Evolutionary conservation across 176 grass and related monocot species (phyloP).

Genomic region (Typha latifolia): DNA sequence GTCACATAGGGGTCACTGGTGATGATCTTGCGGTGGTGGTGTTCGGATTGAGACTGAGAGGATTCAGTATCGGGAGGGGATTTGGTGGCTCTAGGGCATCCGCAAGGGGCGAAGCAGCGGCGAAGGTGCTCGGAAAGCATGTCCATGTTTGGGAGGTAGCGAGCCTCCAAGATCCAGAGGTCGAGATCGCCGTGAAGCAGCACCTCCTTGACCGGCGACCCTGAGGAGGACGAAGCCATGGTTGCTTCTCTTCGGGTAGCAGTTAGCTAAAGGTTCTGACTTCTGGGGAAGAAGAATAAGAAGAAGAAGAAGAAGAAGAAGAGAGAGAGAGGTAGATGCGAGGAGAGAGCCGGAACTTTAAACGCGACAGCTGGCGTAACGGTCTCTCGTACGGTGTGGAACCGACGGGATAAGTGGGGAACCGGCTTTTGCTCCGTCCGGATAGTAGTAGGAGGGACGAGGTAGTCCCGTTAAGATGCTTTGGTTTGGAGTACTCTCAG

Average conservation of each 20-base stretch:
- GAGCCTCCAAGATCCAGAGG: conserved; percentile 65
- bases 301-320: not conserved
- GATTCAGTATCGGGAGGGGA: conserved; percentile 2
- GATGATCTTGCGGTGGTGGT: conserved; percentile 46
- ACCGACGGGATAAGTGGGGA: too few species aligned
- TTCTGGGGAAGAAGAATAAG: not conserved
- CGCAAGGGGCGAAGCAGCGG: conserved; percentile 47
- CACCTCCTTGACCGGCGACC: conserved; percentile 31
- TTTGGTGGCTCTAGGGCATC: conserved; percentile 21
- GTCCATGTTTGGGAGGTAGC: conserved; percentile 94
- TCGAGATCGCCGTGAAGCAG: conserved; percentile 83
- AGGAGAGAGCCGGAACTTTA: not conserved
- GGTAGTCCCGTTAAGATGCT: too few species aligned
- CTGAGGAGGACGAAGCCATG: conserved; percentile 33
- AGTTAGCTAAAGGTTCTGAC: not conserved
- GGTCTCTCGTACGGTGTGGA: too few species aligned
- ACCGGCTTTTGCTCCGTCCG: too few species aligned
- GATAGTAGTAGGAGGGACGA: too few species aligned
- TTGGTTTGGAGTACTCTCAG: too few species aligned
- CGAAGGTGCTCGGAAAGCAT: conserved; percentile 75
- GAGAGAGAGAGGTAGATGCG: too few species aligned
- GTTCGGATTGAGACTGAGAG: not conserved
- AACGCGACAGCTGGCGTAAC: too few species aligned
- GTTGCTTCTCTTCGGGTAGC: conserved; percentile 9
- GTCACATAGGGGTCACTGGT: conserved; percentile 98